Evolutionary conservation across 306 rosid genomes (phyloP).

Genomic region (Cicer pinnatifidum): DNA sequence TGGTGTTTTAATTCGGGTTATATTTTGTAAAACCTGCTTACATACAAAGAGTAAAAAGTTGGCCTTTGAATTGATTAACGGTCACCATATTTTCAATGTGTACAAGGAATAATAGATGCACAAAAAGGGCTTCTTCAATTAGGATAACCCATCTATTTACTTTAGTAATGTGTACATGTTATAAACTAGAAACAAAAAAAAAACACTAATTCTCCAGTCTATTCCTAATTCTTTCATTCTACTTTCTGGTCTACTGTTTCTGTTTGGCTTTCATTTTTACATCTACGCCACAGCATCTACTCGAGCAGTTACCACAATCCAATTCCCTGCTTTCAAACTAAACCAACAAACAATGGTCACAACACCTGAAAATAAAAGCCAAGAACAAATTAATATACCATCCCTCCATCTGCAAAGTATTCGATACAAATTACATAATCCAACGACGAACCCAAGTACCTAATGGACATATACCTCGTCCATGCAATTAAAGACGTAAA

Average conservation of each 20-base stretch:
- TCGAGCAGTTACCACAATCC: conserved; percentile 33
- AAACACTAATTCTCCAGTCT: conserved; percentile 45
- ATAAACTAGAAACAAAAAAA: conserved; percentile 29
- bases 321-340: conserved; percentile 19
- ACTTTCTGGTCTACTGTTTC: conserved; percentile 47
- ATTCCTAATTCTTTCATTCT: conserved; percentile 48
- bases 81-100: neutral
- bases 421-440: too few species aligned
- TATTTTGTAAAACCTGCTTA: too few species aligned
- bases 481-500: neutral
- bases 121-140: conserved; percentile 27
- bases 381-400: conserved; percentile 31
- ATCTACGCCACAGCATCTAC: conserved; percentile 40
- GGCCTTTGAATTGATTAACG: neutral
- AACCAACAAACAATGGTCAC: conserved; percentile 43
- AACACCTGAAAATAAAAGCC: conserved; percentile 46
- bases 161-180: conserved; percentile 59
- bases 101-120: conserved; percentile 2
- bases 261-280: conserved; percentile 45
- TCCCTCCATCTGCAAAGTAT: neutral
- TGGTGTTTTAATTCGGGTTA: too few species aligned
- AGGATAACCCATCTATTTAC: conserved; percentile 51
- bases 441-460: neutral
- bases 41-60: too few species aligned
- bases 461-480: conserved; percentile 25